Conservation (phyloP, 306 rosid species). For the Castanopsis chinensis region DNA sequence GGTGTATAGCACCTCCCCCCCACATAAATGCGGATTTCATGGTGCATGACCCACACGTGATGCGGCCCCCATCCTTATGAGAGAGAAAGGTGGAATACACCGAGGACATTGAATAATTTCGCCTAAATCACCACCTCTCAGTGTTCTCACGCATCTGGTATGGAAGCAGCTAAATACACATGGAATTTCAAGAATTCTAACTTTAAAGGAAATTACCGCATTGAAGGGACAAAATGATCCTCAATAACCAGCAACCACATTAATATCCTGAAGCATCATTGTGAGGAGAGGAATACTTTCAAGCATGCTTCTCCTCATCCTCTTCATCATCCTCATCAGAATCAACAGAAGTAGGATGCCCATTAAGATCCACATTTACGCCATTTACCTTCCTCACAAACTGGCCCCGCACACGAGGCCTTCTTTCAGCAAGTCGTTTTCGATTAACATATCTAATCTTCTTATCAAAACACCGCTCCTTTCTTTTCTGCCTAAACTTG, state of each 20-base stretch:
- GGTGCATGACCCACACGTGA: no score
- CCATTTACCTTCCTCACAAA: slow-evolving; percentile 86
- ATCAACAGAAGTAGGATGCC: slow-evolving; percentile 67
- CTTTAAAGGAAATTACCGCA: slow-evolving; percentile 6
- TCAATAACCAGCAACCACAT: slow-evolving; percentile 2
- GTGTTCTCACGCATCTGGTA: neutral
- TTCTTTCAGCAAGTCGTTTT: slow-evolving; percentile 82
- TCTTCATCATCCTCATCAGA: slow-evolving; percentile 72
- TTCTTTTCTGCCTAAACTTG: slow-evolving; percentile 94
- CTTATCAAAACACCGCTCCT: slow-evolving; percentile 94
- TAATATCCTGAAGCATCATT: slow-evolving; percentile 29
- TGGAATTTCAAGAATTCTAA: slow-evolving; percentile 5
- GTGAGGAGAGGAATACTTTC: slow-evolving; percentile 36
- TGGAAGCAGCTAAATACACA: slow-evolving; percentile 8
- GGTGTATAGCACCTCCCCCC: no score
- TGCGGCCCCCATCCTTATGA: no score
- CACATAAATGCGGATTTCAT: no score
- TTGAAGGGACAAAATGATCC: neutral
- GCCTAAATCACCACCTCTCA: slow-evolving; percentile 17
- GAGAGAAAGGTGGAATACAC: no score
- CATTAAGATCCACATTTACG: slow-evolving; percentile 77
- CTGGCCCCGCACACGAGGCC: slow-evolving; percentile 93
- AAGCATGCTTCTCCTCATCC: slow-evolving; percentile 47
- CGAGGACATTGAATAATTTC: no score
- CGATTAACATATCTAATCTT: slow-evolving; percentile 88